Evolutionary conservation across 345 rosid species (phyloP), one percentile per base, ranked within the genome.

Genomic region (Sapria himalayana): DNA sequence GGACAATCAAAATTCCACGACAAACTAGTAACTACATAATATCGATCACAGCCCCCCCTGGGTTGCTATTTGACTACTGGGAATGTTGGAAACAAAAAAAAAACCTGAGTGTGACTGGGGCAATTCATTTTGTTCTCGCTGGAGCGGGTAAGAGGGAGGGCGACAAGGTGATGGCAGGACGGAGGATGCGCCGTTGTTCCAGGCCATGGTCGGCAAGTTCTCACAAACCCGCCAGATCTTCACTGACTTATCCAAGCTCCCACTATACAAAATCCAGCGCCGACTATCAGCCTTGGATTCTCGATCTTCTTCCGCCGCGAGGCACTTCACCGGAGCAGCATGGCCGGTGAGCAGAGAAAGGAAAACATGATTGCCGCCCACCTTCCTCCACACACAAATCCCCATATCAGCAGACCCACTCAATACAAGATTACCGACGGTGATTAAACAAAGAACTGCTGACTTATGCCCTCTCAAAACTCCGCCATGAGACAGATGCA

Each of bases 351-450:
- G 50, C 34, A 66, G 51, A 0, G 97, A 75, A 43, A 86, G 40
- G 38, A 78, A 81, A 3, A 52, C 39, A 38, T 86, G 97, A 13
- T 64, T 58, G 0, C 35, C 41, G 9, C 62, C 84, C 1, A 56
- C 57, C 39, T 73, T 70, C 52, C 57, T 67, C 97, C 94, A 86
- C 25, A 86, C 77, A 18, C 85, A 72, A 25, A 86, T 86, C 22
- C 66, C 71, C 56, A 62, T 67, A 52, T 86, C 97, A 0, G 92
- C 94, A 0, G 97, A 81, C 4, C 97, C 97, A 12, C 97, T 81
- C 15, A 81, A 56, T 54, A 81, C 62, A 9, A 86, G 57, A 15
- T 32, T 73, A 19, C 89, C 94, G 0, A 81, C 97, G 0, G 89
- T 54, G 15, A 54, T 65, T 37, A 81, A 54, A 46, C 85, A 81